These are phyloP conservation scores for Dendrobium officinale DNA, from an alignment of 106 monocot genomes.

Conservation along the genomic window DNA sequence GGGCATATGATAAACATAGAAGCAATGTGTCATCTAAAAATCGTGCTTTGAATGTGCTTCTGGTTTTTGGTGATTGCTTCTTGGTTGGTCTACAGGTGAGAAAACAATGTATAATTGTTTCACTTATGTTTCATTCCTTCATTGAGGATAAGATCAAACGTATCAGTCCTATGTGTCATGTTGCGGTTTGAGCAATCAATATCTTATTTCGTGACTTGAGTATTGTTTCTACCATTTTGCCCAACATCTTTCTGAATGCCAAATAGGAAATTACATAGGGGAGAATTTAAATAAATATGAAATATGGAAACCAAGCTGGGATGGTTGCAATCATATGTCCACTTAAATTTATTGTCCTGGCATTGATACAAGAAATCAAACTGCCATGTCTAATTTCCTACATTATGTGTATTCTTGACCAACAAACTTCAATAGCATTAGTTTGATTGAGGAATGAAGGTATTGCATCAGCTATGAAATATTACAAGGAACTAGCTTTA, in stretches of 20 bases:
- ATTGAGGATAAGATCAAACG: background rate
- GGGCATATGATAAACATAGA: slow-evolving; percentile 62
- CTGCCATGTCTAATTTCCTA: background rate
- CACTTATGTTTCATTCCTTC: background rate
- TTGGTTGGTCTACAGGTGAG: slow-evolving; percentile 23
- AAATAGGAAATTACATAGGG: background rate
- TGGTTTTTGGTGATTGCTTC: slow-evolving; percentile 19
- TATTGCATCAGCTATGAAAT: background rate
- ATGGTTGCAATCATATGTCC: background rate
- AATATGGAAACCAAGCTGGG: background rate
- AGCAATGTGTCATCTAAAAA: slow-evolving; percentile 8
- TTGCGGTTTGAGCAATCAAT: background rate
- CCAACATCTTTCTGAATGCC: background rate
- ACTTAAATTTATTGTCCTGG: background rate
- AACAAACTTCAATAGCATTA: background rate
- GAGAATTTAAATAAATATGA: background rate
- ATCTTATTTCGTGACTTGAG: background rate
- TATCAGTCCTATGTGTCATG: background rate
- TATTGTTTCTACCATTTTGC: background rate
- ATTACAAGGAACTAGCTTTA: background rate
- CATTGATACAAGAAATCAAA: background rate
- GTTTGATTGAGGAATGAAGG: slow-evolving; percentile 1
- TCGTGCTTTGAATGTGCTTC: slow-evolving; percentile 18
- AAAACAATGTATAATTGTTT: background rate
- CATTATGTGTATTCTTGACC: background rate